phyloP scores from a whole-genome alignment of 805 yeast species.

The Candida lessepsii region DNA sequence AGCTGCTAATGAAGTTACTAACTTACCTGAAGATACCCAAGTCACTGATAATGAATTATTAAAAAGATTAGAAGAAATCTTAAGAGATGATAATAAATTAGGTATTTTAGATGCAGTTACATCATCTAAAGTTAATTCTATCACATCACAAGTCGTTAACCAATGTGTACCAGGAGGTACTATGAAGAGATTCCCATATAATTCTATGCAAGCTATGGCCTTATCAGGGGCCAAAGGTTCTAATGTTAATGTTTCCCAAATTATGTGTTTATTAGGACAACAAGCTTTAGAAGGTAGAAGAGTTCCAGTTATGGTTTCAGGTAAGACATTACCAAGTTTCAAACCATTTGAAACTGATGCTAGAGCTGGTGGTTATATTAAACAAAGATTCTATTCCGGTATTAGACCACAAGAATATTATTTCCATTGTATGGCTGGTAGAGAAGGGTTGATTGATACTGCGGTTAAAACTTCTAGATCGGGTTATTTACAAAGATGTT shows the following conservation, averaged over 20 bases:
- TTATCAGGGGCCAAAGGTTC: conserved; percentile 99
- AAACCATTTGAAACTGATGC: conserved; percentile 96
- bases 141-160: conserved; percentile 92
- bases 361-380: conserved; percentile 97
- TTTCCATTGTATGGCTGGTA: conserved; percentile 99
- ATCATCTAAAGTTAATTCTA: conserved; percentile 85
- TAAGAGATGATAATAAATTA: conserved; percentile 87
- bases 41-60: conserved; percentile 69
- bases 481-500: conserved; percentile 97
- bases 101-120: conserved; percentile 95
- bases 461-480: conserved; percentile 98
- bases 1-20: conserved; percentile 95
- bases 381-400: conserved; percentile 96
- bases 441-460: conserved; percentile 99
- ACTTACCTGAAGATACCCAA: conserved; percentile 50
- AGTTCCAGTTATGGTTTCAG: conserved; percentile 98
- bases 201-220: conserved; percentile 99
- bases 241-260: conserved; percentile 96
- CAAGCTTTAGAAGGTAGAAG: conserved; percentile 99
- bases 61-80: conserved; percentile 88
- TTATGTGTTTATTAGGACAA: conserved; percentile 98
- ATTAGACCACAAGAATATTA: conserved; percentile 97
- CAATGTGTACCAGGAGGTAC: conserved; percentile 96
- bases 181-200: conserved; percentile 91
- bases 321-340: conserved; percentile 95